Evolutionary conservation across 441 rosid species (phyloP).

Genomic region (Hura crepitans): DNA sequence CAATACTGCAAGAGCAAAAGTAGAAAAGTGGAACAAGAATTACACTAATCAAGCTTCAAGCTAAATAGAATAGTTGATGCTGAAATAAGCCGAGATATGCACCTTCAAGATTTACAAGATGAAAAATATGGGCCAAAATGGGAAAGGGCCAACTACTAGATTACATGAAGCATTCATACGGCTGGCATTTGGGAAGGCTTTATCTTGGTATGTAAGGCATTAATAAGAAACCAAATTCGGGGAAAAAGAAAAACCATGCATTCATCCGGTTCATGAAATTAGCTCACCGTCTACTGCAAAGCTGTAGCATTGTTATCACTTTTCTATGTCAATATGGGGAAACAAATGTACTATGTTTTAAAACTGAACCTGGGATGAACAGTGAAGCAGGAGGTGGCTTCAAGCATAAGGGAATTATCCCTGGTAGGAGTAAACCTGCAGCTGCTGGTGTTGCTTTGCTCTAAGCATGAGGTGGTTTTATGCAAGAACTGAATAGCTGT

Average conservation of each 20-base stretch:
- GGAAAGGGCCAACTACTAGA: neutral
- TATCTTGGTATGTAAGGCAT: neutral
- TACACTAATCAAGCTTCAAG: neutral
- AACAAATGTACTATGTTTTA: no score
- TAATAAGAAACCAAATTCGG: neutral
- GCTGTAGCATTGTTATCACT: no score
- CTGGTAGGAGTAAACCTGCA: no score
- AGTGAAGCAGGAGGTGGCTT: no score
- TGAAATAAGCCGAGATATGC: neutral
- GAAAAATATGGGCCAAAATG: neutral
- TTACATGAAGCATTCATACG: neutral
- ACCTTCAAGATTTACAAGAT: neutral
- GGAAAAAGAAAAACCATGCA: no score
- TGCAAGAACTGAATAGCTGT: no score
- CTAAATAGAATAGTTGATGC: neutral
- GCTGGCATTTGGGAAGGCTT: neutral
- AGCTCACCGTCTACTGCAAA: neutral
- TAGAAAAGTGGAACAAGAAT: constrained; percentile 7
- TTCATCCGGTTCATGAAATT: neutral
- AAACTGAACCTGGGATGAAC: no score
- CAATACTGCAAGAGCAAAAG: constrained; percentile 1
- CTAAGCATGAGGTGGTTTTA: no score
- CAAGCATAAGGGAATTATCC: no score
- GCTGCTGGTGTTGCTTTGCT: no score
- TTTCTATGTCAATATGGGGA: no score